Conservation (phyloP, 495 filamentous ascomycete species). For the Penicillium soppii region DNA sequence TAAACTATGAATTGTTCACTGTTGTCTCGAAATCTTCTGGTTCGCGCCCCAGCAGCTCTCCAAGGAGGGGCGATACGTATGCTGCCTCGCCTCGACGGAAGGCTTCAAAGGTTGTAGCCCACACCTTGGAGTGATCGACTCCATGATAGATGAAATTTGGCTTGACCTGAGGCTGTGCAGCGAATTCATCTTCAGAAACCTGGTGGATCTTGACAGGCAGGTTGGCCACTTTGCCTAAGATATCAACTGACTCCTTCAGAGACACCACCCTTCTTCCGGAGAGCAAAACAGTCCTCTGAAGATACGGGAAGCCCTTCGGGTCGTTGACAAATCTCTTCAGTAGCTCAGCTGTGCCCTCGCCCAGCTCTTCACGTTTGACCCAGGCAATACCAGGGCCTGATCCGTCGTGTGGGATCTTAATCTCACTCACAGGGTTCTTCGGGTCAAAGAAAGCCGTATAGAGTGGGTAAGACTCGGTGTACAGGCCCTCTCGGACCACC, state of each 20-base stretch:
- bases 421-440: constrained; percentile 16
- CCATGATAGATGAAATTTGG: constrained; percentile 22
- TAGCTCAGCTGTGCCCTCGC: constrained; percentile 41
- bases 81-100: constrained; percentile 37
- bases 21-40: constrained; percentile 30
- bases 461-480: constrained; percentile 59
- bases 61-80: constrained; percentile 26
- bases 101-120: constrained; percentile 38
- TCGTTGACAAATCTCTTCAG: constrained; percentile 25
- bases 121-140: constrained; percentile 16
- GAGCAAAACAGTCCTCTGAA: constrained; percentile 32
- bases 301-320: constrained; percentile 18
- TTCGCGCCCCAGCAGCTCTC: constrained; percentile 31
- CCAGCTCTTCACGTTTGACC: constrained; percentile 46
- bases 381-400: constrained; percentile 38
- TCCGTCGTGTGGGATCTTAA: constrained; percentile 45
- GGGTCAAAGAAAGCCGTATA: constrained; percentile 59
- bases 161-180: constrained; percentile 23
- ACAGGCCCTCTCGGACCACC: constrained; percentile 58
- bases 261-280: constrained; percentile 32
- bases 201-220: constrained; percentile 25
- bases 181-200: constrained; percentile 42
- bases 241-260: constrained; percentile 35
- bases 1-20: too few relatives aligned
- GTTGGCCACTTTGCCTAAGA: constrained; percentile 27